Evolutionary conservation across 129 eudicot genomes (phyloP), one percentile per base, ranked within the genome.

Genomic region (Flaveria bidentis): DNA sequence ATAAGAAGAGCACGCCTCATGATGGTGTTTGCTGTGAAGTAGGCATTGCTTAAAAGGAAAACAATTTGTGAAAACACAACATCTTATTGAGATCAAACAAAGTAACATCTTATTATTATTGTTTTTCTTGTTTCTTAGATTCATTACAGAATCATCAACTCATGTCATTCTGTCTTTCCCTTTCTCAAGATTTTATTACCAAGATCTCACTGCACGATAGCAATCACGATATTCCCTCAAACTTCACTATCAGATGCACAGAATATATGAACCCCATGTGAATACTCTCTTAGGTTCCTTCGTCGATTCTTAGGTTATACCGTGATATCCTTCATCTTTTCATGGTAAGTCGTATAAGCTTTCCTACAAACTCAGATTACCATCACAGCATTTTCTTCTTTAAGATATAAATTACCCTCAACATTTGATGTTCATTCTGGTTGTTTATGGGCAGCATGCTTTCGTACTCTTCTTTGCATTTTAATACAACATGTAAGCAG

Each of bases 1-100:
- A 74, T 25, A 67, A 67, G 70, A 44, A 44, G 60, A 86, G 93
- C 93, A 90, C 92, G 93, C 96, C 76, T 82, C 88, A 88, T 90
- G 74, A 90, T 90, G 75, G 66, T 90, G 96, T 84, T 85, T 73
- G 76, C 81, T 64, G 84, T 60, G 81, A 78, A 83, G 75, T 64
- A 69, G 83, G 75, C 87, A 84, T 86, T 83, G 85, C 91, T 85
- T 87, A 77, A 85, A 87, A 87, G 86, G 80, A 78, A 74, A 62
- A 72, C 84, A 81, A 80, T 45, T 66, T 67, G 45, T 66, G 57
- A 67, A 45, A 67, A 74, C 70, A 80, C 78, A 72, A 72, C 78
- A 56, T 61, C 42, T 49, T 80, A 74, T 67, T 74, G 50, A 56
- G 71, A 78, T 74, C 80, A 80, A 80, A 80, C 79, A 74, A 80